Evolutionary conservation across 441 rosid species (phyloP).

Genomic region (Macaranga tanarius): DNA sequence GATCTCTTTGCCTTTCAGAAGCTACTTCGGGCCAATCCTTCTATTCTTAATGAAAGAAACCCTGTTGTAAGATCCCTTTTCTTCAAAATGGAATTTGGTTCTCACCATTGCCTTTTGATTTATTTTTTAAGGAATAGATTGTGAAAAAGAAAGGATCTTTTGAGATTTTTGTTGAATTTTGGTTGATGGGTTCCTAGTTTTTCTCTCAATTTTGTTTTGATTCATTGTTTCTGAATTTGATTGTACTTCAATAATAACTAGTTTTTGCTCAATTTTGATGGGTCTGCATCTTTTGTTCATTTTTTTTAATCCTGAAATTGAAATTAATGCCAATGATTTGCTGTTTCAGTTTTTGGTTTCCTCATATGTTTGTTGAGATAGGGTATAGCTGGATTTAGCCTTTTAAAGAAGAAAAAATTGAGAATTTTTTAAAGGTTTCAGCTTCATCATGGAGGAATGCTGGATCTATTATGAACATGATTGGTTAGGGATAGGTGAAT

Average conservation of each 20-base stretch:
- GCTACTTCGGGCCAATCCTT: constrained; percentile 61
- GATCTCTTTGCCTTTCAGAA: constrained; percentile 65
- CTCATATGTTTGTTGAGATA: background rate
- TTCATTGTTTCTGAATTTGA: background rate
- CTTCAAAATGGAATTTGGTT: background rate
- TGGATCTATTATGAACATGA: constrained; percentile 16
- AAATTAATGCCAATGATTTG: background rate
- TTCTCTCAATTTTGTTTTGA: background rate
- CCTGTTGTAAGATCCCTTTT: constrained; percentile 59
- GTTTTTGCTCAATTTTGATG: background rate
- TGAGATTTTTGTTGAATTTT: constrained; percentile 3
- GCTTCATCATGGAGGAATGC: constrained; percentile 4
- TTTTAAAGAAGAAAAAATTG: background rate
- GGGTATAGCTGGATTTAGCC: background rate
- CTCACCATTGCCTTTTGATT: background rate
- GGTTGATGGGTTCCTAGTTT: background rate
- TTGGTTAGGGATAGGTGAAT: background rate
- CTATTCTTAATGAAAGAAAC: constrained; percentile 78
- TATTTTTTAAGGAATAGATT: background rate
- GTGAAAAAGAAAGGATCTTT: background rate
- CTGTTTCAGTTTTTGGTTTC: too few relatives aligned
- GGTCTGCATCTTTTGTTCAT: background rate
- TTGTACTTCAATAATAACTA: background rate
- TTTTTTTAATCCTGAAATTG: background rate
- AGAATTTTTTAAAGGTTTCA: background rate